phyloP scores from a whole-genome alignment of 371 early-diverging fungal genomes.

The Apophysomyces trapeziformis region DNA sequence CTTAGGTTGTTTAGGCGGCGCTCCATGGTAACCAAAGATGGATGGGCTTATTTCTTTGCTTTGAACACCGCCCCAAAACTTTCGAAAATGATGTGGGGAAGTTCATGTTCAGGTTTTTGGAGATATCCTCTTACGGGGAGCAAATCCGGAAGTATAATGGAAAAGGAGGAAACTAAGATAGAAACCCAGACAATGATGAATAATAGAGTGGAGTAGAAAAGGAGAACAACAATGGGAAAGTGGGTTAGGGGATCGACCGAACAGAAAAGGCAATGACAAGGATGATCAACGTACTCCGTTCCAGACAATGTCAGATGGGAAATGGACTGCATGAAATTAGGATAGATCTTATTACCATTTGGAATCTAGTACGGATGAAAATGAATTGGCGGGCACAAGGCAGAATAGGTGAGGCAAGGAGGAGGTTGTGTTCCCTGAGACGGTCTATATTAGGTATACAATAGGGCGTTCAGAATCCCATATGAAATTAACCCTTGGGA shows the following conservation, averaged over 20 bases:
- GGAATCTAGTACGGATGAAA: neutral
- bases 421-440: neutral
- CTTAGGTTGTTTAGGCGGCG: neutral
- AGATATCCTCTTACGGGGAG: neutral
- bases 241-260: neutral
- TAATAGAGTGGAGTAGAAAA: neutral
- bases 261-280: neutral
- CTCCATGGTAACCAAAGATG: neutral
- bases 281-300: conserved; percentile 9
- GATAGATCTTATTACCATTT: conserved; percentile 1
- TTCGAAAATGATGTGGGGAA: neutral
- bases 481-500: conserved; percentile 11
- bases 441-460: conserved; percentile 3
- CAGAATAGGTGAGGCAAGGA: neutral
- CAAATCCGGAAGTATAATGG: neutral
- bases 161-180: neutral
- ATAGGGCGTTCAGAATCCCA: conserved; percentile 9
- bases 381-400: conserved; percentile 11
- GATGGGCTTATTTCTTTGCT: too few species aligned
- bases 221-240: conserved; percentile 9
- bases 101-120: neutral
- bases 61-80: neutral
- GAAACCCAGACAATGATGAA: neutral
- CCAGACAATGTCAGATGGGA: conserved; percentile 4
- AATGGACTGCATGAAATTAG: conserved; percentile 5